Conservation (phyloP, 768 basidiomycete genomes). For the Nidularia sp. region DNA sequence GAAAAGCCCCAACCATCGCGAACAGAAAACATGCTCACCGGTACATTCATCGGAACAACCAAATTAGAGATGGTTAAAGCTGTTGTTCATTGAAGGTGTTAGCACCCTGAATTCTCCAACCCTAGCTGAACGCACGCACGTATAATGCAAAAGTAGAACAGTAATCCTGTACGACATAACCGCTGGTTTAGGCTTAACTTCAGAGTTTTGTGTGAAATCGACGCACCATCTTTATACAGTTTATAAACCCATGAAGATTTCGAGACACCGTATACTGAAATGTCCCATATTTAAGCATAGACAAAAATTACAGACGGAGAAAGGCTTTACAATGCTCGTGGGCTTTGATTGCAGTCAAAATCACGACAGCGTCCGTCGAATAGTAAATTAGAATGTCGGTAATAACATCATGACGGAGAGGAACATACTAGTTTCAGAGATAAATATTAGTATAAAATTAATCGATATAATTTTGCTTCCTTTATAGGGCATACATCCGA, state of each 20-base stretch:
- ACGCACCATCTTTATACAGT: slow-evolving; percentile 10
- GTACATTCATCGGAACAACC: too few species aligned
- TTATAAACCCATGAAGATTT: slow-evolving; percentile 10
- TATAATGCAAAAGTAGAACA: slow-evolving; percentile 9
- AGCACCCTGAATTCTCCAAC: background rate
- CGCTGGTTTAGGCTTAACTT: background rate
- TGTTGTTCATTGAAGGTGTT: slow-evolving; percentile 4
- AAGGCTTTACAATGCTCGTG: slow-evolving; percentile 3
- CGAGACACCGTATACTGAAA: background rate
- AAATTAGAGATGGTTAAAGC: slow-evolving; percentile 8
- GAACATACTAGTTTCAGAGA: slow-evolving; percentile 7
- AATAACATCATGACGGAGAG: slow-evolving; percentile 1
- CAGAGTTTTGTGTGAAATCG: background rate
- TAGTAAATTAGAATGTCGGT: background rate
- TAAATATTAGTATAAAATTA: background rate
- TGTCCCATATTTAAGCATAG: background rate
- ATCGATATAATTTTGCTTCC: background rate
- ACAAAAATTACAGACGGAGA: background rate
- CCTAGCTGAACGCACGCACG: slow-evolving; percentile 1
- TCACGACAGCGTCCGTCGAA: background rate
- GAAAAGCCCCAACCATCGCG: too few species aligned
- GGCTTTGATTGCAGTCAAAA: slow-evolving; percentile 5
- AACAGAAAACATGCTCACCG: too few species aligned
- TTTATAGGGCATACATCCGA: background rate
- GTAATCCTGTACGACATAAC: background rate